These are phyloP conservation scores for Colletotrichum navitas DNA, from an alignment of 2,329 filamentous ascomycete species.

Conservation along the genomic window DNA sequence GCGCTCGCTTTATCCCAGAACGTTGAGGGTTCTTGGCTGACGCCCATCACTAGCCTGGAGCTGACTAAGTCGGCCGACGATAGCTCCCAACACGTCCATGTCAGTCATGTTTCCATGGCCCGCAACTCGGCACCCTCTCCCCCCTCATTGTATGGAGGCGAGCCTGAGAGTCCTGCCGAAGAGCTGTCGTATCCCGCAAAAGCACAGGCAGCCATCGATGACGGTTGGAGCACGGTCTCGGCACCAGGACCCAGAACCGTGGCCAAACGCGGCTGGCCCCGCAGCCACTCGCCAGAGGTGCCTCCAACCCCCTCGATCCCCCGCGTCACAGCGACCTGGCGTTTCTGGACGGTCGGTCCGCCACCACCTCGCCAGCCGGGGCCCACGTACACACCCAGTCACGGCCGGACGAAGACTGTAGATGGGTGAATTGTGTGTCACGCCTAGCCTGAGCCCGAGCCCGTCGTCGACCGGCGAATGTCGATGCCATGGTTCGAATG, in stretches of 20 bases:
- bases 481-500: not conserved
- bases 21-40: not conserved
- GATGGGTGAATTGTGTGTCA: not conserved
- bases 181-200: not conserved
- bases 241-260: not conserved
- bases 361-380: not conserved
- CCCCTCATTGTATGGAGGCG: not conserved
- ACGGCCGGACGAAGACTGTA: no score
- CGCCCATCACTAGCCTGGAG: not conserved
- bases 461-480: not conserved
- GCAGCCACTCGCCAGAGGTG: not conserved
- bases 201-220: not conserved
- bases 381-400: not conserved
- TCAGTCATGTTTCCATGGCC: conserved; percentile 7
- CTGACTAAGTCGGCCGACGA: not conserved
- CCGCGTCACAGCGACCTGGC: not conserved
- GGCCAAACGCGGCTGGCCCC: not conserved
- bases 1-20: not conserved
- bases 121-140: not conserved
- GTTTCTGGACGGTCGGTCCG: not conserved
- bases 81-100: conserved; percentile 1
- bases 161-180: no score
- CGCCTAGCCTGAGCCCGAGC: not conserved
- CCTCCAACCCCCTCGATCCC: not conserved
- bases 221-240: no score